Evolutionary conservation across 257 asterid species (phyloP), one percentile per base, ranked within the genome.

Genomic region (Solanum habrochaites): DNA sequence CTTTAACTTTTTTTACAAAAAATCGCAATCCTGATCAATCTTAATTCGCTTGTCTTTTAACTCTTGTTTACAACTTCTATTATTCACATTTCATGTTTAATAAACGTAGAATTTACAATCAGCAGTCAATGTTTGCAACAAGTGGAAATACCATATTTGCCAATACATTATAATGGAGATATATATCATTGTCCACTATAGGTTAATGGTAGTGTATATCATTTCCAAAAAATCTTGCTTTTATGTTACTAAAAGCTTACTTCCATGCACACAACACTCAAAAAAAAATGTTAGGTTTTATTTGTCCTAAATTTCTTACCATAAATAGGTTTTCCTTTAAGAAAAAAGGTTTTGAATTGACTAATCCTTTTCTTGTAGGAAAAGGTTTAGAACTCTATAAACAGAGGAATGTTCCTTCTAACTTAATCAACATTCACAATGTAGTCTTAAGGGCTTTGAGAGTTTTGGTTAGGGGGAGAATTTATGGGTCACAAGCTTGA

Each of bases 101-200:
- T 39, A 23, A 40, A 42, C 14, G 9, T 42, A 77, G 62, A 77
- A 39, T 77, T 42, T 77, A 42, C 62, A 43, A 42, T 77, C 39
- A 43, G 15, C 18, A 43, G 39, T 77, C 10, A 25, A 12, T 77
- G 39, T 42, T 77, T 85, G 80, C 83, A 87, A 85, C 67, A 35
- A 77, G 82, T 89, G 91, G 89, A 86, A 83, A 69, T 37, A 67
- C 86, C 86, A 32, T 86, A 83, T 87, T 86, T 35, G 81, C 27
- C 85, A 83, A 32, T 52, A 78, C 58, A 15, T 85, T 87, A 75
- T 78, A 82, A 73, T 69, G 88, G 84, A 83, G 85, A 29, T 70
- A 20, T 70, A 20, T 77, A 32, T 82, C 77, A 85, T 70, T 86
- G 83, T 83, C 88, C 92, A 88, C 89, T 85, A 83, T 83, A 72